phyloP scores from a whole-genome alignment of 495 filamentous ascomycete species.

The Annulohypoxylon bovei region DNA sequence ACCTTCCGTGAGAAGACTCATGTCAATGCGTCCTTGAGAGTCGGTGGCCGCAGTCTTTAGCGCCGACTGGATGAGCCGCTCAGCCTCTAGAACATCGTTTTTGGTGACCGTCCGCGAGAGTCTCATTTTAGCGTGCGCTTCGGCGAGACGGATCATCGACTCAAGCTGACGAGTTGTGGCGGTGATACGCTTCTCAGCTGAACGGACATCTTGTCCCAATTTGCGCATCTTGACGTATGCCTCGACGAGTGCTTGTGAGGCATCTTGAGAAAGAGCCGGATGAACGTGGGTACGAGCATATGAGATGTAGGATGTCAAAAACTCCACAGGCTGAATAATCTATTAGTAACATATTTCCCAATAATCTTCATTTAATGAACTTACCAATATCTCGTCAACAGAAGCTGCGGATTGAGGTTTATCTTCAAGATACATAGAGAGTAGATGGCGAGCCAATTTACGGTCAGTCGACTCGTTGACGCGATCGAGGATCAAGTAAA shows the following conservation, averaged over 20 bases:
- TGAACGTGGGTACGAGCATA: constrained; percentile 91
- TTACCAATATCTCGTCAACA: constrained; percentile 77
- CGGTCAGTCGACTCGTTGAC: constrained; percentile 90
- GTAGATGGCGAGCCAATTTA: constrained; percentile 87
- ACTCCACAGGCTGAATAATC: constrained; percentile 80
- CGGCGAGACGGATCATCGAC: constrained; percentile 94
- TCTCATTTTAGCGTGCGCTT: constrained; percentile 98
- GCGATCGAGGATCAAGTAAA: constrained; percentile 94
- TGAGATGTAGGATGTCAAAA: constrained; percentile 96
- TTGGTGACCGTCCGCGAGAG: constrained; percentile 77
- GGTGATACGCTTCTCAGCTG: constrained; percentile 93
- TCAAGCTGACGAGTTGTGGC: constrained; percentile 96
- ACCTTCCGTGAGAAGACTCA: constrained; percentile 93
- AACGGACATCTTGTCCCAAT: constrained; percentile 92
- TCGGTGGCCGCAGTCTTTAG: constrained; percentile 97
- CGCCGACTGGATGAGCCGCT: constrained; percentile 90
- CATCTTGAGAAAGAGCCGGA: constrained; percentile 78
- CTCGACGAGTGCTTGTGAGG: constrained; percentile 80
- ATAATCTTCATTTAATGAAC: constrained; percentile 44
- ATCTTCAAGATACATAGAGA: constrained; percentile 98
- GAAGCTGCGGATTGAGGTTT: constrained; percentile 82
- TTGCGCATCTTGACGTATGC: constrained; percentile 97
- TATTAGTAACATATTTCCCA: constrained; percentile 35
- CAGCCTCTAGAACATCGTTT: constrained; percentile 88
- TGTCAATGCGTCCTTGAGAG: constrained; percentile 93